Evolutionary conservation across 495 filamentous ascomycete genomes (phyloP), one percentile per base, ranked within the genome.

Genomic region (Xylaria cubensis): DNA sequence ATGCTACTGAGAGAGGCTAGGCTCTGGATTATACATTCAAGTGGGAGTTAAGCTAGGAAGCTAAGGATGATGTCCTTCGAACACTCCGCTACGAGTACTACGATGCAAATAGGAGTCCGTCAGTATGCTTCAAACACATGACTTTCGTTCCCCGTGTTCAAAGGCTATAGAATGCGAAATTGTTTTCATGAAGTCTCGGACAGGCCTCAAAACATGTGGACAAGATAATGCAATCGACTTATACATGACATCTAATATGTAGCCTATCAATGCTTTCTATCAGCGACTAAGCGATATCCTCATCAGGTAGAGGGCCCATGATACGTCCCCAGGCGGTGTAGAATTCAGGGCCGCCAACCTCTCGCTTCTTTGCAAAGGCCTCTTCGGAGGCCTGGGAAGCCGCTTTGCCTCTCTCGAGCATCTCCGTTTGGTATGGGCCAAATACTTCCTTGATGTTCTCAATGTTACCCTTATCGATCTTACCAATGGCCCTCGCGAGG

Each of bases 391-490:
- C 71, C 44, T 55, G 66, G 42, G 75, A 64, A 0, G 73, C 75
- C 67, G 63, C 74, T n/a, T 51, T 67, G 29, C 73, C 75, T 51
- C 73, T 58, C 36, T 73, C 73, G 2, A 77, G 41, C 68, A 75
- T 77, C 46, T 77, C 61, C 10, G 58, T 59, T 42, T 75, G 75
- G 46, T 77, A 77, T 3, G 67, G 67, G 17, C 69, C 75, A 34
- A 77, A 69, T 41, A 64, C 68, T 29, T 69, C 71, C 63, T 64
- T 73, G 8, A 77, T 69, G 17, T 41, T 59, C 6, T 65, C 65
- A 8, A 65, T 58, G 5, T 70, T 64, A 29, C 69, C 66, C 51
- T 70, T 73, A 34, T 51, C 50, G 34, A 73, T 34, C 64, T 41
- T 48, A 32, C 70, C 32, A 26, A 36, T 39, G 8, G 71, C 61